Evolutionary conservation across 2,329 filamentous ascomycete genomes (phyloP).

Genomic region (Chaetomiaceae sp.): DNA sequence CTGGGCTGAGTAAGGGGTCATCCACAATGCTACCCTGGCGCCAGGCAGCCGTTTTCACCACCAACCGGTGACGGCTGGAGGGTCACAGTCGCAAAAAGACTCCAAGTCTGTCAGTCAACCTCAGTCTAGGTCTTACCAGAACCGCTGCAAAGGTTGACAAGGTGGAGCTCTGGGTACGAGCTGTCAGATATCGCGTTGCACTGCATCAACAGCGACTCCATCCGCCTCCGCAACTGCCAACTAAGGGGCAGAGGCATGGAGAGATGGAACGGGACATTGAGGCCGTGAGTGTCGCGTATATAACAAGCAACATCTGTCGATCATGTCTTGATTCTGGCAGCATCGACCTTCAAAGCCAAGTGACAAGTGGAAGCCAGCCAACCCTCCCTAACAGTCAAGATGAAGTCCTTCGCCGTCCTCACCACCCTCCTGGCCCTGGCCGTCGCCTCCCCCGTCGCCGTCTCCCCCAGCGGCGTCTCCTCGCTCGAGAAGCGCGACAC

Average conservation of each 20-base stretch:
- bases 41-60: constrained; percentile 6
- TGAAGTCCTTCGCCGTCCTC: constrained; percentile 3
- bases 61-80: too few relatives aligned
- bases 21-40: background rate
- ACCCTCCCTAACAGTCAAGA: background rate
- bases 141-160: too few relatives aligned
- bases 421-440: background rate
- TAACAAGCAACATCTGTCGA: background rate
- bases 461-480: background rate
- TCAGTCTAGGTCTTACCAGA: too few relatives aligned
- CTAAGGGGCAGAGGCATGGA: background rate
- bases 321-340: background rate
- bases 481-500: constrained; percentile 8
- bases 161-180: background rate
- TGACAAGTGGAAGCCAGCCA: too few relatives aligned
- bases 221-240: background rate
- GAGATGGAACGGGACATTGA: background rate
- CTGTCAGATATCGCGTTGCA: background rate
- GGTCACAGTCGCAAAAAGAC: background rate
- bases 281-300: background rate
- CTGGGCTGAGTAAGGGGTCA: constrained; percentile 3
- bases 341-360: background rate
- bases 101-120: too few relatives aligned
- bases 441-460: constrained; percentile 3
- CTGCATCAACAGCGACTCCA: background rate